phyloP scores from a whole-genome alignment of 2,329 filamentous ascomycete species.

The Aspergillus puulaauensis region DNA sequence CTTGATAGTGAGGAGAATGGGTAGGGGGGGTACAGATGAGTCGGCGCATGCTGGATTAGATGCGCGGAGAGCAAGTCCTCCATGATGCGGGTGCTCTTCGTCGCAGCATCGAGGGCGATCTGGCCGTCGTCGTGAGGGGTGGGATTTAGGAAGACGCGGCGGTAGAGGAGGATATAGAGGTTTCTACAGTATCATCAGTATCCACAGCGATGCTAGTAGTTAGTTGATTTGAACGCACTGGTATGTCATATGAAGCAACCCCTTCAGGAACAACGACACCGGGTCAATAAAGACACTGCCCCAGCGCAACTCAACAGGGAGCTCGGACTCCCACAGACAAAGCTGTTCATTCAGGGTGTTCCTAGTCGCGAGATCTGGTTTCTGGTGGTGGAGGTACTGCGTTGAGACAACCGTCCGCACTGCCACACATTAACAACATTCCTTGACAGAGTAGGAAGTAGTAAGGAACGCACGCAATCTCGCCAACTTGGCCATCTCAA shows the following conservation, averaged over 20 bases:
- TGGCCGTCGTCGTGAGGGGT: constrained; percentile 30
- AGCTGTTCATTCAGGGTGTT: constrained; percentile 33
- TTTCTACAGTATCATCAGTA: constrained; percentile 29
- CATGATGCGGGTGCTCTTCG: constrained; percentile 47
- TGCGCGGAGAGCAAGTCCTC: constrained; percentile 49
- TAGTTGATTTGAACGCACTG: constrained; percentile 32
- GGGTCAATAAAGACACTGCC: constrained; percentile 27
- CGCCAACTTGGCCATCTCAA: constrained; percentile 42
- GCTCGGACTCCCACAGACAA: constrained; percentile 39
- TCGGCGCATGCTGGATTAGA: constrained; percentile 45
- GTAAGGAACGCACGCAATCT: constrained; percentile 28
- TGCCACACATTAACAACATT: background rate
- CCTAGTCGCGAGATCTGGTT: constrained; percentile 23
- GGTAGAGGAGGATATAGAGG: constrained; percentile 47
- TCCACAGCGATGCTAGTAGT: too few relatives aligned
- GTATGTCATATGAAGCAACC: constrained; percentile 47
- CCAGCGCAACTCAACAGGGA: constrained; percentile 36
- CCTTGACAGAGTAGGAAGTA: background rate
- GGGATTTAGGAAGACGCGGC: constrained; percentile 42
- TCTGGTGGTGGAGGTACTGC: constrained; percentile 32
- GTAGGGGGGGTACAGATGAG: constrained; percentile 38
- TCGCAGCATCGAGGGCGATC: constrained; percentile 47
- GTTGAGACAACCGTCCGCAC: constrained; percentile 33
- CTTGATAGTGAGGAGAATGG: background rate
- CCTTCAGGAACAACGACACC: constrained; percentile 39